Base-by-base conservation (phyloP, 2,329 filamentous ascomycete genomes). In the Pseudogymnoascus sp. region DNA sequence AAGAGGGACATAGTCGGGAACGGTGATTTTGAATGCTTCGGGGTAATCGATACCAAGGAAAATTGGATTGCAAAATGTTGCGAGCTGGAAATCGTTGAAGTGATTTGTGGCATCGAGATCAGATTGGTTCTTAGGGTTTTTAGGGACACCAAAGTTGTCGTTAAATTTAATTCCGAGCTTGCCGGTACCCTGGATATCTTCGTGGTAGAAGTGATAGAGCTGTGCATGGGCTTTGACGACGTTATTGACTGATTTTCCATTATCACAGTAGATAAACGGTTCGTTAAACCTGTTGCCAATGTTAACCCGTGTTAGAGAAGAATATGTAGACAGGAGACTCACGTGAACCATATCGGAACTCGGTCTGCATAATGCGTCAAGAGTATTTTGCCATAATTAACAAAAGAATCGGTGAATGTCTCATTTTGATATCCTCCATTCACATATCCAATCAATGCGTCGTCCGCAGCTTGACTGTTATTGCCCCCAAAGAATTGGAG, bases 121-220 rank as follows among this genome's bases (percentile, higher is more conserved):
- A 9, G 62, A 67, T 31, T 62, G 39, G 1, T 65, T 68, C 6
- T 68, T 61, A 0, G 75, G 72, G 27, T 81, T 70, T 0, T 72
- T 74, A 0, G 81, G 79, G 2, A 83, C 76, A 4, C 76, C 81
- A 62, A 83, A 82, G 67, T 81, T 81, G 67, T 71, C 69, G 4
- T 69, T 68, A 3, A 61, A 71, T 69, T 63, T 64, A n/a, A 27
- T 60, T 59, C 10, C 38, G 25, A 55, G 38, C 35, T 78, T 77
- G 0, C 81, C 82, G 0, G 72, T 75, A 25, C 80, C 81, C 2
- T 78, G 75, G 33, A 85, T 74, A 21, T 81, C 78, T 6, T 83
- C 78, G 51, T 80, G 78, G 70, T 85, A 84, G 71, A 79, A 84
- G 68, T 79, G 77, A 42, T 78, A 80, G 0, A 81, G 74, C 21